A percentile compares a stretch with the other conserved stretches of the same genome.
Evolutionary conservation across 257 asterid genomes (phyloP).

Genomic region (Solanum chmielewskii): DNA sequence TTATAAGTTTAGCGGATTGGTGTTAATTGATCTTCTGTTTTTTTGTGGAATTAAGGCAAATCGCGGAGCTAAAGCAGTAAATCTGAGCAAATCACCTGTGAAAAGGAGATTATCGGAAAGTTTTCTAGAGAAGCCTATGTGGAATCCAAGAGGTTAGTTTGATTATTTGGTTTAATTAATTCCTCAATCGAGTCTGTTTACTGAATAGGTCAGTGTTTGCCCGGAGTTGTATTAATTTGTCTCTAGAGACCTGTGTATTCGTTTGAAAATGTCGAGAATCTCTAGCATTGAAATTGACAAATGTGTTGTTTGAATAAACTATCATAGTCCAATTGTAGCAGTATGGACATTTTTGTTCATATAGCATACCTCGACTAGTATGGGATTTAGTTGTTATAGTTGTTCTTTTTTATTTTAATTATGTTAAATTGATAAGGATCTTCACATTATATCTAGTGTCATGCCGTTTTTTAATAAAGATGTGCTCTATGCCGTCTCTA

Average conservation of each 20-base stretch:
- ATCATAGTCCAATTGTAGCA: not conserved
- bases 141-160: conserved; percentile 70
- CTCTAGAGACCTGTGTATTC: not conserved
- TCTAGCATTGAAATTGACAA: not conserved
- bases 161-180: not conserved
- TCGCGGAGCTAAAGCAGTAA: conserved; percentile 2
- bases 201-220: not conserved
- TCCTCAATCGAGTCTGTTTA: not conserved
- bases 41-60: conserved; percentile 28
- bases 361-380: not conserved
- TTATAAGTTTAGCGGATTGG: not conserved
- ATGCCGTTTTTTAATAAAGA: not conserved
- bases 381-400: not conserved
- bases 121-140: conserved; percentile 30
- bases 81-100: conserved; percentile 27
- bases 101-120: conserved; percentile 31
- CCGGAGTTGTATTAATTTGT: not conserved
- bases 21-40: not conserved
- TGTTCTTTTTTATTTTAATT: not conserved
- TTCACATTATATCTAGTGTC: not conserved
- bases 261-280: not conserved
- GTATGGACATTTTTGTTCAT: not conserved
- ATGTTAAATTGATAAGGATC: not conserved
- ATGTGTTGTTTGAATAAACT: not conserved
- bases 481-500: not conserved